Percentiles rank a stretch among this genome's conserved stretches.
These are phyloP conservation scores for Crepidotus variabilis DNA, from an alignment of 768 basidiomycete genomes.

Conservation along the genomic window DNA sequence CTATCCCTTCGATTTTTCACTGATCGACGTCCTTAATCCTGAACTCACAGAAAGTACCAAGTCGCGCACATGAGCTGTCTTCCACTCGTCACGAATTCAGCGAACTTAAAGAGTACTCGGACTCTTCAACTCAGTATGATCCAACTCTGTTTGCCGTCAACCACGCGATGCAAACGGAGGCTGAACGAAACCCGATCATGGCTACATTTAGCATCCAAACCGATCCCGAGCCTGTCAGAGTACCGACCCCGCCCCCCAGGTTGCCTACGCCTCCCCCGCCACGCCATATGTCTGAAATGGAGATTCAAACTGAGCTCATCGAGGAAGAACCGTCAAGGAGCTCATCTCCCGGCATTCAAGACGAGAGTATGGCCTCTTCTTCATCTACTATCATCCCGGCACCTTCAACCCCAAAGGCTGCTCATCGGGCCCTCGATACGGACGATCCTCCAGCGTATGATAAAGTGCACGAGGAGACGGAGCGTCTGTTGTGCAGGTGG, in stretches of 20 bases:
- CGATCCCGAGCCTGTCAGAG: slow-evolving; percentile 29
- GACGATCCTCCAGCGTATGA: slow-evolving; percentile 78
- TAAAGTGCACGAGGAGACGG: slow-evolving; percentile 47
- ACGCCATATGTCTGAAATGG: slow-evolving; percentile 45
- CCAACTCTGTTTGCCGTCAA: slow-evolving; percentile 44
- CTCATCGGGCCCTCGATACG: slow-evolving; percentile 25
- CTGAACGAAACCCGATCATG: slow-evolving; percentile 44
- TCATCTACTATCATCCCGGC: slow-evolving; percentile 65
- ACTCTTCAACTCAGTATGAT: slow-evolving; percentile 72
- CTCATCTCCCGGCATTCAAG: slow-evolving; percentile 39
- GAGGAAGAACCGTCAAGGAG: slow-evolving; percentile 39
- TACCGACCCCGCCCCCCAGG: slow-evolving; percentile 17
- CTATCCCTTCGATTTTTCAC: slow-evolving; percentile 2
- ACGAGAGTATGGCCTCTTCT: slow-evolving; percentile 65
- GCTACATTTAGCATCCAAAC: slow-evolving; percentile 57
- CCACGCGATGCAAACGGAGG: slow-evolving; percentile 58
- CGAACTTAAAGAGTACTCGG: slow-evolving; percentile 73
- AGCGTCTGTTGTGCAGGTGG: slow-evolving; percentile 46
- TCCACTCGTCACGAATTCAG: slow-evolving; percentile 44
- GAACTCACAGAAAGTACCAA: slow-evolving; percentile 57
- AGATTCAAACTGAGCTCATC: slow-evolving; percentile 59
- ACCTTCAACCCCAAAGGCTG: slow-evolving; percentile 57
- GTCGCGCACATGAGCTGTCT: slow-evolving; percentile 51
- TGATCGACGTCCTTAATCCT: slow-evolving; percentile 2
- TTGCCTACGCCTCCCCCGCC: slow-evolving; percentile 26